These are phyloP conservation scores for Coemansia sp. DNA, from an alignment of 192 early-diverging fungal genomes.

Conservation along the genomic window DNA sequence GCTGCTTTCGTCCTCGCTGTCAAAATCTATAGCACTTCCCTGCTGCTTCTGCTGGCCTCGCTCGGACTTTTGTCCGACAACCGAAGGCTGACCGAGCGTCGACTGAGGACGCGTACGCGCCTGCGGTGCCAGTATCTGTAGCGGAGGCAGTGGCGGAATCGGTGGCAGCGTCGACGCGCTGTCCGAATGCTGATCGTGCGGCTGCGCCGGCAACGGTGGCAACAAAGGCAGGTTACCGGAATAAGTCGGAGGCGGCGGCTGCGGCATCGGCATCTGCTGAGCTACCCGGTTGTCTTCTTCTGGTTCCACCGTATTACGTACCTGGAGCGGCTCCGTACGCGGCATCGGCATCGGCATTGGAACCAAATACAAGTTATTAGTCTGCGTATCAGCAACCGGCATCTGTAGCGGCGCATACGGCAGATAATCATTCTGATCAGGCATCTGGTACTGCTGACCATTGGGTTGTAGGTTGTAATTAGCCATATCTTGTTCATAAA, in stretches of 20 bases:
- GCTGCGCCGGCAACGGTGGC: neutral
- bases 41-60: neutral
- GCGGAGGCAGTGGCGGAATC: conserved; percentile 1
- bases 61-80: no score
- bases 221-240: neutral
- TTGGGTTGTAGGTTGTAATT: neutral
- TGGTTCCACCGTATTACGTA: neutral
- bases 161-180: neutral
- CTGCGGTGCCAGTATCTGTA: neutral
- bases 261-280: neutral
- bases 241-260: neutral
- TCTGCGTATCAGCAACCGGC: neutral
- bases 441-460: neutral
- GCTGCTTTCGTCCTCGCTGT: conserved; percentile 22
- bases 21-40: neutral
- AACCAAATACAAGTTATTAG: conserved; percentile 6
- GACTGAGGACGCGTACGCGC: neutral
- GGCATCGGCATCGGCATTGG: conserved; percentile 2
- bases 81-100: neutral
- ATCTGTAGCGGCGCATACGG: conserved; percentile 9
- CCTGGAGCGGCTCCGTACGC: conserved; percentile 4
- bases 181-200: neutral
- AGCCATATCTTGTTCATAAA: conserved; percentile 16
- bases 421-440: neutral
- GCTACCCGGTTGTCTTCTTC: neutral